Percentiles rank a stretch among this genome's conserved stretches.
Conservation (phyloP, 1,284 basidiomycete species). For the Ceratobasidium sp. region DNA sequence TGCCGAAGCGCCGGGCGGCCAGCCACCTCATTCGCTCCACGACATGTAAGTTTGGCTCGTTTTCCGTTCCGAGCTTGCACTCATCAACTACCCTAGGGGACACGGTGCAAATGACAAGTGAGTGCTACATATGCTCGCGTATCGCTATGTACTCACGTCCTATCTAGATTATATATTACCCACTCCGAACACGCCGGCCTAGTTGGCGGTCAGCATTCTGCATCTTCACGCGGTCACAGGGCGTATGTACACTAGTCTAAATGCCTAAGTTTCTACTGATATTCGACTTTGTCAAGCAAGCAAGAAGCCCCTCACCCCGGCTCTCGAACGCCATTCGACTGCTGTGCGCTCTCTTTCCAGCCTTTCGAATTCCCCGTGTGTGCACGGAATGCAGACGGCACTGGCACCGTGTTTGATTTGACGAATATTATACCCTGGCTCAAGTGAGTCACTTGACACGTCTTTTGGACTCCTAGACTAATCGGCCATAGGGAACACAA, state of each 20-base stretch:
- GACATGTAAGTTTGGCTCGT: slow-evolving; percentile 37
- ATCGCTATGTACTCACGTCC: neutral
- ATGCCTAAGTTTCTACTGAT: no score
- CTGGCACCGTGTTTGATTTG: slow-evolving; percentile 86
- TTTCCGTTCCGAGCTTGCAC: neutral
- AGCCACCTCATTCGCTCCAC: slow-evolving; percentile 24
- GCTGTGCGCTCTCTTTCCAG: slow-evolving; percentile 92
- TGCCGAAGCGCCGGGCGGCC: slow-evolving; percentile 6
- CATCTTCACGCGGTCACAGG: slow-evolving; percentile 78
- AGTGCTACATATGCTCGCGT: neutral
- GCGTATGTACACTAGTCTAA: slow-evolving; percentile 65
- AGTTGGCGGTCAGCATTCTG: slow-evolving; percentile 78
- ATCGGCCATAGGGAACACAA: slow-evolving; percentile 71
- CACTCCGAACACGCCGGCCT: slow-evolving; percentile 85
- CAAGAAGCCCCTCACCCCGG: slow-evolving; percentile 72
- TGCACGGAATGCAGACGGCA: slow-evolving; percentile 82
- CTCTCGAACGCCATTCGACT: slow-evolving; percentile 85
- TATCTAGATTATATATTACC: slow-evolving; percentile 75
- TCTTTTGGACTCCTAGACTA: slow-evolving; percentile 25
- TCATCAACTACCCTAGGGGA: slow-evolving; percentile 61
- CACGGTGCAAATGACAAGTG: slow-evolving; percentile 87
- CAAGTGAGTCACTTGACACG: slow-evolving; percentile 69
- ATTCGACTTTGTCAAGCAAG: no score
- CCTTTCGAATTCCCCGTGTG: slow-evolving; percentile 92
- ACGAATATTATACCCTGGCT: slow-evolving; percentile 94